Evolutionary conservation across 2,329 filamentous ascomycete species (phyloP), one percentile per base, ranked within the genome.

Genomic region (Cordyceps fumosorosea): DNA sequence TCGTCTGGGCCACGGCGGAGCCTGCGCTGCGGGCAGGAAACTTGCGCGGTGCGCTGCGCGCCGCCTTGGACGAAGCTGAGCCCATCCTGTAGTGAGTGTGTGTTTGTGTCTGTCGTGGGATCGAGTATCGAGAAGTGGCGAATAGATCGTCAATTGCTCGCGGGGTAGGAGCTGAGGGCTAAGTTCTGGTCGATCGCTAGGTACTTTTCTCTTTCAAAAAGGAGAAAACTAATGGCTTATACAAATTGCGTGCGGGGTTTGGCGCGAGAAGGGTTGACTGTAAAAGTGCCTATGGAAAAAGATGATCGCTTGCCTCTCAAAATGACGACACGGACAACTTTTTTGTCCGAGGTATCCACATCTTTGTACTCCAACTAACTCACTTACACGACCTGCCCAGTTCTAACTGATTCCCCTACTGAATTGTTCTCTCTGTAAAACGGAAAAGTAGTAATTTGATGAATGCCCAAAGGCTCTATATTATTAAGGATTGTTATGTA

Each of bases 41-140:
- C 65, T 75, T 80, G 62, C 80, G 72, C 16, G 74, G 74, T 16
- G 77, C 74, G 68, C 81, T 82, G 26, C 80, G 72, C 14, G 73
- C 74, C 18, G 77, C 74, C 68, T 81, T 82, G 26, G 80, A 82
- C 3, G 77, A 73, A 45, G 77, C 75, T 5, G 79, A 74, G 40
- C 80, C 80, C 80, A 82, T 79, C 55, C 18, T 44, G 50, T 45
- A 12, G n/a, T 8, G 26, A 51, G 48, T 34, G 26, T 52, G 26
- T 48, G 29, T 34, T 29, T 55, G 37, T 26, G 14, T 53, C 10
- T 51, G 8, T 55, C 34, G 12, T 55, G 14, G 37, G 16, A 44
- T 42, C 34, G 52, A 42, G 51, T 24, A 5, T 18, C 1, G 48
- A 34, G 26, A 18, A 5, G 26, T n/a, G n/a, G 26, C 40, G 53